Evolutionary conservation across 805 yeast genomes (phyloP), one percentile per base, ranked within the genome.

Genomic region (Komagataella populi): DNA sequence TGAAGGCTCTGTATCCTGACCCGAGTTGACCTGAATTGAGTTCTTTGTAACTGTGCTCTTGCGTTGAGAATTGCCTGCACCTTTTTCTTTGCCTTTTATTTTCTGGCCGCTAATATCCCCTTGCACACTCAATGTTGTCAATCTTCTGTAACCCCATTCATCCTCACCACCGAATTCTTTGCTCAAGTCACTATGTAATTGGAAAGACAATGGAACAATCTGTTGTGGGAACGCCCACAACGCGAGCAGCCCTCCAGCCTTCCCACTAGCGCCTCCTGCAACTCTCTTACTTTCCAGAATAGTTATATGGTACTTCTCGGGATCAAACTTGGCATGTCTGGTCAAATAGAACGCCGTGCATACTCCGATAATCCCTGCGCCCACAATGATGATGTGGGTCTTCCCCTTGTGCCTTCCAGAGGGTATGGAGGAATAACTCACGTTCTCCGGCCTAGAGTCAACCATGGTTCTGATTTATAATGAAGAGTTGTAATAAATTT

Each of bases 151-250:
- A 23, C 95, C 98, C 98, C 98, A 91, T 58, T 84, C 84, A 45
- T 75, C 72, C 48, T 71, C 89, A n/a, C 99, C 99, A 57, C 81
- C 76, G 65, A 80, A 87, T 67, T 80, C 75, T 53, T 83, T 81
- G 6, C 95, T 78, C 47, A 91, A 73, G 53, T 89, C 84, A 60
- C 84, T 87, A 68, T 91, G 99, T 55, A 91, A 72, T 56, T 78
- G 77, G 68, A 89, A 93, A 48, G 95, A 83, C 51, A 91, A 71
- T 0, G 96, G 93, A 6, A 89, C 98, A 49, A 91, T 80, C 64
- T 87, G 96, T 59, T 84, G 89, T 0, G 99, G 99, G 66, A 93
- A 93, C 0, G 98, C 98, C 95, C 97, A 90, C 20, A 86, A 75
- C 1, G 98, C 97, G 49, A 91, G 68, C 49, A 91, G 72, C 0